phyloP scores from a whole-genome alignment of 2,329 filamentous ascomycete species.

The Cercospora zeae-maydis region DNA sequence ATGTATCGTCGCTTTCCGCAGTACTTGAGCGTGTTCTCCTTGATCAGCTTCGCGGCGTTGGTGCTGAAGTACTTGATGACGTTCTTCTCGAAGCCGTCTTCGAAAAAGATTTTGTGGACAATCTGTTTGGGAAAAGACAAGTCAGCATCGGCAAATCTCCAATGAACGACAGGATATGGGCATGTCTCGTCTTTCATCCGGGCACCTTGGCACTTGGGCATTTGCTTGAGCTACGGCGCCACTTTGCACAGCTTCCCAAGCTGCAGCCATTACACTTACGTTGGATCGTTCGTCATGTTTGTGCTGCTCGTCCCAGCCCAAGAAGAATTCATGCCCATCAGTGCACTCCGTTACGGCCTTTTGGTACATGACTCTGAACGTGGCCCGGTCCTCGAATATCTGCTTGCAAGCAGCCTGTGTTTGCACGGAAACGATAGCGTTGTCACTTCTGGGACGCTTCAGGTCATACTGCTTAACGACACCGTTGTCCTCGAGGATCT shows the following conservation, averaged over 20 bases:
- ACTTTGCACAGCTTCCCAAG: not conserved
- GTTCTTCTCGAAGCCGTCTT: slow-evolving; percentile 45
- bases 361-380: slow-evolving; percentile 47
- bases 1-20: slow-evolving; percentile 46
- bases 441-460: slow-evolving; percentile 35
- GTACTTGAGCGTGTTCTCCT: slow-evolving; percentile 47
- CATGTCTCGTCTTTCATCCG: not conserved
- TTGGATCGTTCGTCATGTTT: slow-evolving; percentile 42
- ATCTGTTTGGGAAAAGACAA: slow-evolving; percentile 16
- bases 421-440: slow-evolving; percentile 47
- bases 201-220: too few relatives aligned
- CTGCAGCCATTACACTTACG: not conserved
- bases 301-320: slow-evolving; percentile 46
- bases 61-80: slow-evolving; percentile 44
- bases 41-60: slow-evolving; percentile 45
- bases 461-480: slow-evolving; percentile 48
- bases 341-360: slow-evolving; percentile 36
- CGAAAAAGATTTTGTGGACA: slow-evolving; percentile 48
- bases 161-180: not conserved
- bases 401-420: slow-evolving; percentile 51
- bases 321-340: slow-evolving; percentile 48
- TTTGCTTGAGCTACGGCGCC: too few relatives aligned
- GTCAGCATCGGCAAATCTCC: not conserved
- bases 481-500: slow-evolving; percentile 48
- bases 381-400: slow-evolving; percentile 49